Evolutionary conservation across 2,329 filamentous ascomycete species (phyloP).

Genomic region (Sporothrix phasma): DNA sequence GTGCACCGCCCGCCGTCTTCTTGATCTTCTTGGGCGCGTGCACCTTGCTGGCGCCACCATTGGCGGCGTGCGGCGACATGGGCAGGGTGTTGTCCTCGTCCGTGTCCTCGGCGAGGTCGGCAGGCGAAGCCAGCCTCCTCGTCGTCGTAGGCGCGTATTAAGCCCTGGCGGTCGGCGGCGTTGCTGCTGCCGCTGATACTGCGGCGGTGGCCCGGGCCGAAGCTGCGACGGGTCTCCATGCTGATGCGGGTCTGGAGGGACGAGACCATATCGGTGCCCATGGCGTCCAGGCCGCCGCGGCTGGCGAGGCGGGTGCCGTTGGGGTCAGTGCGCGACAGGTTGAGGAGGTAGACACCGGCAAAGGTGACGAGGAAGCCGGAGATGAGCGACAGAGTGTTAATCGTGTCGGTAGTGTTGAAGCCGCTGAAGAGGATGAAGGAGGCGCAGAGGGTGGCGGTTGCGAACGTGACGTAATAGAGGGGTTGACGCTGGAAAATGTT

Average conservation of each 20-base stretch:
- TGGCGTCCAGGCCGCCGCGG: constrained; percentile 58
- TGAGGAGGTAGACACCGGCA: constrained; percentile 87
- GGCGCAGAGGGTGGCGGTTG: constrained; percentile 78
- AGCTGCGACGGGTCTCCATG: constrained; percentile 80
- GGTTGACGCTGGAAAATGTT: constrained; percentile 60
- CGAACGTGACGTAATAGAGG: constrained; percentile 98
- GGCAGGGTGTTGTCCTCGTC: constrained; percentile 46
- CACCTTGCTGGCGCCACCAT: constrained; percentile 31
- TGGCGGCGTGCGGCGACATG: constrained; percentile 34
- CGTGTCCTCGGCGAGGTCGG: constrained; percentile 68
- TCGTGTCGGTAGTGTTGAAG: constrained; percentile 87
- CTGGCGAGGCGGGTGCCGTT: constrained; percentile 57
- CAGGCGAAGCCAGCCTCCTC: constrained; percentile 67
- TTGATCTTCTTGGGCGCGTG: constrained; percentile 14
- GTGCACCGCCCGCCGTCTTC: constrained; percentile 8
- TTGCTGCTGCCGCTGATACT: constrained; percentile 48
- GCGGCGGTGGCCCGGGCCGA: constrained; percentile 39
- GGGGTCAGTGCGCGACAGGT: constrained; percentile 86
- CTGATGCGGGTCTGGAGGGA: constrained; percentile 82
- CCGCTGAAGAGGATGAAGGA: constrained; percentile 94
- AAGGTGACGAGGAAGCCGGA: constrained; percentile 94
- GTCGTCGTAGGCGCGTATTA: constrained; percentile 84
- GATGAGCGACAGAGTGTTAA: constrained; percentile 85
- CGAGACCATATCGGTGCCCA: constrained; percentile 84
- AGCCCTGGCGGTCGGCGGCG: constrained; percentile 62